A percentile compares a stretch with the other conserved stretches of the same genome.
phyloP scores from a whole-genome alignment of 805 yeast genomes.

The Hanseniaspora guilliermondii region DNA sequence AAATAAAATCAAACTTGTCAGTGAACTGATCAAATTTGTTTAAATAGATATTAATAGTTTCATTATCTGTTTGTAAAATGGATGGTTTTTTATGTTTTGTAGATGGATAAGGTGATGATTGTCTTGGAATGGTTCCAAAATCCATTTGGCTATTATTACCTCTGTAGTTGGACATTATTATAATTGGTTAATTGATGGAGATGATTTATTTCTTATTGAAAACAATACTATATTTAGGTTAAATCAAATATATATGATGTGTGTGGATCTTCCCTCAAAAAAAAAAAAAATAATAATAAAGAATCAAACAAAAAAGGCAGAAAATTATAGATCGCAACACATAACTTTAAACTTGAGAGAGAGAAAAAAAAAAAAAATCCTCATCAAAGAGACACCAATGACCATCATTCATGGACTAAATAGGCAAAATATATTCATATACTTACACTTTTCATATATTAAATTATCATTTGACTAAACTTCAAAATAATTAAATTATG shows the following conservation, averaged over 20 bases:
- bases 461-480: too few relatives aligned
- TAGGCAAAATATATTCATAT: neutral
- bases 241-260: too few relatives aligned
- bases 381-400: neutral
- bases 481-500: neutral
- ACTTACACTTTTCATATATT: too few relatives aligned
- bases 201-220: neutral
- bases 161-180: slow-evolving; percentile 10
- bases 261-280: too few relatives aligned
- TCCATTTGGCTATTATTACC: slow-evolving; percentile 11
- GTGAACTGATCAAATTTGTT: slow-evolving; percentile 36
- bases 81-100: neutral
- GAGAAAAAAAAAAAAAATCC: neutral
- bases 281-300: too few relatives aligned
- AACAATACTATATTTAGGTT: too few relatives aligned
- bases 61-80: slow-evolving; percentile 12
- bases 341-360: too few relatives aligned
- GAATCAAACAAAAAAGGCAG: too few relatives aligned
- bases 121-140: neutral
- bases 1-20: slow-evolving; percentile 42
- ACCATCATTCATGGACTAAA: neutral
- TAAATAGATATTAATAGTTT: slow-evolving; percentile 1
- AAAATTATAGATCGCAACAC: too few relatives aligned
- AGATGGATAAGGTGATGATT: slow-evolving; percentile 5
- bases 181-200: neutral